Conservation (phyloP, 2,329 filamentous ascomycete species). For the Monosporascus sp. region DNA sequence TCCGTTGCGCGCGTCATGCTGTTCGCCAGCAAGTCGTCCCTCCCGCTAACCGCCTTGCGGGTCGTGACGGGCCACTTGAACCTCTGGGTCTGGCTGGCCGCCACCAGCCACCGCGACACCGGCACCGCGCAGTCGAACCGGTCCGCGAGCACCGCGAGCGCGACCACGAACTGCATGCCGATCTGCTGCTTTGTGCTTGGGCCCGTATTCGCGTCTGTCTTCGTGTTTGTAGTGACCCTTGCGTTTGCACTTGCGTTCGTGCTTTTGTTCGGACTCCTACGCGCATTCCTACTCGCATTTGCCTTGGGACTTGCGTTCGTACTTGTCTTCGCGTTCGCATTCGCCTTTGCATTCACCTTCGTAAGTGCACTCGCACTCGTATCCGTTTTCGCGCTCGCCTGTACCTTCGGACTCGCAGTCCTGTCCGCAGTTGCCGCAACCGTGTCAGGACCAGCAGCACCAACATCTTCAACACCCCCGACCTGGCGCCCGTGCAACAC, state of each 20-base stretch:
- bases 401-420: background rate
- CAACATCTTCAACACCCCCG: constrained; percentile 3
- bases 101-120: constrained; percentile 49
- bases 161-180: constrained; percentile 59
- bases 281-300: too few species aligned
- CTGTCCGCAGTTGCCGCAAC: constrained; percentile 17
- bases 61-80: constrained; percentile 51
- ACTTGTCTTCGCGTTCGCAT: constrained; percentile 16
- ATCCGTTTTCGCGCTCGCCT: background rate
- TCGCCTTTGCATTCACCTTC: background rate
- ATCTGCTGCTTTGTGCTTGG: constrained; percentile 28
- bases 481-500: constrained; percentile 57
- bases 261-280: background rate
- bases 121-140: constrained; percentile 61
- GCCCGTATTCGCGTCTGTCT: background rate
- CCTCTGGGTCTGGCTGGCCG: constrained; percentile 32
- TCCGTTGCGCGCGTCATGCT: constrained; percentile 46
- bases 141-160: constrained; percentile 66
- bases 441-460: background rate
- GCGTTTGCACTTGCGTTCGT: constrained; percentile 16
- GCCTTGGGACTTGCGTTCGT: background rate
- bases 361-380: background rate
- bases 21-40: constrained; percentile 30
- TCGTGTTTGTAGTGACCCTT: background rate
- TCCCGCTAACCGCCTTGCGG: constrained; percentile 30